phyloP scores from a whole-genome alignment of 345 rosid species.

The rapeseed (Brassica napus) region DNA sequence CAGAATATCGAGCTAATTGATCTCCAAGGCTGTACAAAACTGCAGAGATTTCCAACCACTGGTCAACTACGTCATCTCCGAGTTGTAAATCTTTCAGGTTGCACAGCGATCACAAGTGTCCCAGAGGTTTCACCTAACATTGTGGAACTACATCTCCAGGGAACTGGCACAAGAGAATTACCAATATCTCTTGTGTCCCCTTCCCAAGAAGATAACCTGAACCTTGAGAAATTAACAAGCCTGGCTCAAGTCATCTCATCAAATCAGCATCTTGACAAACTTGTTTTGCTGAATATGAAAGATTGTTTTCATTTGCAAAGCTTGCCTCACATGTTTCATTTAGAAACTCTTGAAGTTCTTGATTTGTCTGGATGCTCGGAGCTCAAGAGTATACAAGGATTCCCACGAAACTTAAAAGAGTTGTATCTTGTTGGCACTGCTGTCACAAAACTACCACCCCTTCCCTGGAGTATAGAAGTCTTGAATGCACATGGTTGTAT shows the following conservation, averaged over 20 bases:
- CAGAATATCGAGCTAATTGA: neutral
- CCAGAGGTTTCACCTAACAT: constrained; percentile 8
- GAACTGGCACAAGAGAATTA: constrained; percentile 11
- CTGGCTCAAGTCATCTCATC: neutral
- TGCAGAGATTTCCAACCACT: constrained; percentile 16
- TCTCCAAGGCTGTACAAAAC: constrained; percentile 15
- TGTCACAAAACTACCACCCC: constrained; percentile 10
- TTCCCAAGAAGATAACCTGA: neutral
- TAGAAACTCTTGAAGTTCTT: constrained; percentile 25
- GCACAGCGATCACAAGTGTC: neutral
- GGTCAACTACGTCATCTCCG: neutral
- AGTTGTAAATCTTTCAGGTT: constrained; percentile 14
- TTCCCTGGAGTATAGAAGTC: constrained; percentile 13
- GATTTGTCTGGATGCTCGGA: constrained; percentile 18
- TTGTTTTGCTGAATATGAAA: constrained; percentile 15
- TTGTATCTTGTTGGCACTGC: constrained; percentile 18
- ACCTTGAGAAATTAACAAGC: neutral
- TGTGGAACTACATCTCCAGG: constrained; percentile 4
- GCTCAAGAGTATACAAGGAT: constrained; percentile 7
- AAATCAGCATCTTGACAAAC: neutral
- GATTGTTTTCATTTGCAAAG: constrained; percentile 8
- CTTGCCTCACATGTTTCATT: constrained; percentile 13
- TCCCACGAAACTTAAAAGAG: constrained; percentile 21
- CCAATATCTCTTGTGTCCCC: neutral
- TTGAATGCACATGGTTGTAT: constrained; percentile 24